A percentile compares a stretch with the other conserved stretches of the same genome.
These are phyloP conservation scores for Tuber magnatum DNA, from an alignment of 495 filamentous ascomycete species.

Conservation along the genomic window DNA sequence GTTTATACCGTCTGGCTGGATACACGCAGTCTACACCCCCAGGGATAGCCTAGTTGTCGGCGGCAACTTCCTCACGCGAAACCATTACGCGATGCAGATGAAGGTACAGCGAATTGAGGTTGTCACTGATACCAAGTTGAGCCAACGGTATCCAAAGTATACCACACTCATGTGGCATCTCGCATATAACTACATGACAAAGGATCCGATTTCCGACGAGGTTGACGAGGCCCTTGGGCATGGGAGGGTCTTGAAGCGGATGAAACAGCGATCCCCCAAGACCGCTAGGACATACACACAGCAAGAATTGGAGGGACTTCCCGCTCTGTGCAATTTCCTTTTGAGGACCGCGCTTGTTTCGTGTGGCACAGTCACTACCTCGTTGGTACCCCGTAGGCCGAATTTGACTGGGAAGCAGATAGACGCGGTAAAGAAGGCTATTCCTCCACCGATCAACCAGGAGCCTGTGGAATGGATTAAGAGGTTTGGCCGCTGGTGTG, in stretches of 20 bases:
- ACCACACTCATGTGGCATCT: conserved; percentile 70
- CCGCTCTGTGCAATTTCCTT: conserved; percentile 58
- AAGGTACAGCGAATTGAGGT: conserved; percentile 65
- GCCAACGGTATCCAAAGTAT: conserved; percentile 66
- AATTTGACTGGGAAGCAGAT: conserved; percentile 36
- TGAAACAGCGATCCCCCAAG: conserved; percentile 50
- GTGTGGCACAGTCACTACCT: conserved; percentile 54
- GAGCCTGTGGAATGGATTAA: conserved; percentile 58
- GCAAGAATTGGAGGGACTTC: conserved; percentile 61
- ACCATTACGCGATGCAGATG: conserved; percentile 67
- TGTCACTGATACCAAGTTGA: conserved; percentile 60
- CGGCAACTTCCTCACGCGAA: conserved; percentile 65
- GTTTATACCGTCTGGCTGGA: conserved; percentile 74
- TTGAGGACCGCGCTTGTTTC: conserved; percentile 63
- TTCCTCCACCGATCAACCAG: conserved; percentile 54
- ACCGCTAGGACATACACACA: conserved; percentile 57
- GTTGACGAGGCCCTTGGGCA: conserved; percentile 54
- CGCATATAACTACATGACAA: conserved; percentile 58
- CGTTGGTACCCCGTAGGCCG: conserved; percentile 52
- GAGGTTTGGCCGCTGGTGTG: conserved; percentile 62
- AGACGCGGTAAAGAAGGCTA: conserved; percentile 56
- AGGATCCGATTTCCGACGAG: conserved; percentile 57
- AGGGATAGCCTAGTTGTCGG: conserved; percentile 69
- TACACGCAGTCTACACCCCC: conserved; percentile 74
- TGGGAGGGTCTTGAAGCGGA: conserved; percentile 51